A percentile compares a stretch with the other conserved stretches of the same genome.
Evolutionary conservation across 2,329 filamentous ascomycete species (phyloP).

Genomic region (Periconia macrospinosa): DNA sequence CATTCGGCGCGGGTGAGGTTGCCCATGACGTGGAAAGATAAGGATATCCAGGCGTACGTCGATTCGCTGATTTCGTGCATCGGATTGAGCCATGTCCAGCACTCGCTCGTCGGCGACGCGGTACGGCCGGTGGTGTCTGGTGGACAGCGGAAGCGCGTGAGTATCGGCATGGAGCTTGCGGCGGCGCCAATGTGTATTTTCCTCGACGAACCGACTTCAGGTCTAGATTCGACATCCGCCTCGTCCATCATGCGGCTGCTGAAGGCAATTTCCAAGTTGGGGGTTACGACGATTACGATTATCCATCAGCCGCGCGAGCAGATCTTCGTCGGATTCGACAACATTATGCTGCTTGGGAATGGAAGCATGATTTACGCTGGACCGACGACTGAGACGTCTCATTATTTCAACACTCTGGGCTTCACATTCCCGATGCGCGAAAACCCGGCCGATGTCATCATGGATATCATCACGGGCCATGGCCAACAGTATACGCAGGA

Average conservation of each 20-base stretch:
- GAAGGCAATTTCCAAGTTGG: slow-evolving; percentile 56
- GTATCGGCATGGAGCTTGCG: slow-evolving; percentile 53
- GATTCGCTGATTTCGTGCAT: slow-evolving; percentile 9
- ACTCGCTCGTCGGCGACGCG: slow-evolving; percentile 56
- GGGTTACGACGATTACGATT: slow-evolving; percentile 61
- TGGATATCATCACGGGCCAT: slow-evolving; percentile 64
- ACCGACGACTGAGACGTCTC: slow-evolving; percentile 45
- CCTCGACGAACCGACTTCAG: slow-evolving; percentile 70
- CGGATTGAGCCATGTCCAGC: slow-evolving; percentile 52
- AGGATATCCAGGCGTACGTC: slow-evolving; percentile 44
- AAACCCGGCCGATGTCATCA: slow-evolving; percentile 61
- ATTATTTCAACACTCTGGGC: slow-evolving; percentile 57
- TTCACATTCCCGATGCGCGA: slow-evolving; percentile 52
- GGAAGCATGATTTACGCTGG: slow-evolving; percentile 61
- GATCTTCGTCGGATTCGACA: slow-evolving; percentile 61
- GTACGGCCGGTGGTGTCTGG: slow-evolving; percentile 58
- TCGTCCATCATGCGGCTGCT: slow-evolving; percentile 59
- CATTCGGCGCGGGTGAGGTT: slow-evolving; percentile 61
- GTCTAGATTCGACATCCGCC: slow-evolving; percentile 70
- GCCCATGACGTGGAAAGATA: slow-evolving; percentile 54
- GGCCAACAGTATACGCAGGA: slow-evolving; percentile 53
- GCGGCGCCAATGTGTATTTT: slow-evolving; percentile 21
- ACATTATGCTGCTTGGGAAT: slow-evolving; percentile 57
- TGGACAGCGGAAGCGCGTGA: slow-evolving; percentile 65
- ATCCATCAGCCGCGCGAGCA: slow-evolving; percentile 63